A percentile compares a stretch with the other conserved stretches of the same genome.
Evolutionary conservation across 2,329 filamentous ascomycete species (phyloP).

Genomic region (Penicillium sp.): DNA sequence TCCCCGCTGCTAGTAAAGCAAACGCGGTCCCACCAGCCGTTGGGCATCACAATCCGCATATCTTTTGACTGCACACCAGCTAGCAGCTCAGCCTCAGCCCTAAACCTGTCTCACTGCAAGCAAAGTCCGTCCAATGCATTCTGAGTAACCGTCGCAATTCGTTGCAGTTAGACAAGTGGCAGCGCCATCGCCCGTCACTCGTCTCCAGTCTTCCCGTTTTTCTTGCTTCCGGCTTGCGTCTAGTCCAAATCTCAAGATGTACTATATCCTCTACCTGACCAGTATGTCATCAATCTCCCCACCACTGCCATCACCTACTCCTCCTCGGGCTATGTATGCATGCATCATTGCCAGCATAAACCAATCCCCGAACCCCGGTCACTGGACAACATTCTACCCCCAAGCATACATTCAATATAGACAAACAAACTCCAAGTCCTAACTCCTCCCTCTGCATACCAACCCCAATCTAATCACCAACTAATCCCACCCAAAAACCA

Average conservation of each 20-base stretch:
- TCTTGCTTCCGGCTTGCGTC: neutral
- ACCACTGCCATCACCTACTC: neutral
- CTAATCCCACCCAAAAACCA: slow-evolving; percentile 13
- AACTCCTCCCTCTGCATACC: neutral
- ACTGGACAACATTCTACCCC: neutral
- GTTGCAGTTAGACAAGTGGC: slow-evolving; percentile 2
- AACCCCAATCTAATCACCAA: slow-evolving; percentile 1
- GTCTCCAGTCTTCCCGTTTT: neutral
- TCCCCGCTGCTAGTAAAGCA: neutral
- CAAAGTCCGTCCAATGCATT: slow-evolving; percentile 25
- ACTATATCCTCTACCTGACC: slow-evolving; percentile 65
- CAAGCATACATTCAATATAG: neutral
- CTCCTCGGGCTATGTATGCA: slow-evolving; percentile 14
- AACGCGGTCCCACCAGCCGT: slow-evolving; percentile 5
- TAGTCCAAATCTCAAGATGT: slow-evolving; percentile 35
- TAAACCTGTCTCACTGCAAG: slow-evolving; percentile 10
- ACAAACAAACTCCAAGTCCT: neutral
- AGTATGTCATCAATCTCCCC: slow-evolving; percentile 57
- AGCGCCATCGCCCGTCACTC: neutral
- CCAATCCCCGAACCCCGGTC: neutral
- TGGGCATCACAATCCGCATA: slow-evolving; percentile 23
- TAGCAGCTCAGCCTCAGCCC: slow-evolving; percentile 15
- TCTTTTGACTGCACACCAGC: neutral
- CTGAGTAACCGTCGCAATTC: slow-evolving; percentile 13
- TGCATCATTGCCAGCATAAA: slow-evolving; percentile 5